A percentile compares a stretch with the other conserved stretches of the same genome.
Evolutionary conservation across 2,329 filamentous ascomycete species (phyloP).

Genomic region (Pyricularia sp.): DNA sequence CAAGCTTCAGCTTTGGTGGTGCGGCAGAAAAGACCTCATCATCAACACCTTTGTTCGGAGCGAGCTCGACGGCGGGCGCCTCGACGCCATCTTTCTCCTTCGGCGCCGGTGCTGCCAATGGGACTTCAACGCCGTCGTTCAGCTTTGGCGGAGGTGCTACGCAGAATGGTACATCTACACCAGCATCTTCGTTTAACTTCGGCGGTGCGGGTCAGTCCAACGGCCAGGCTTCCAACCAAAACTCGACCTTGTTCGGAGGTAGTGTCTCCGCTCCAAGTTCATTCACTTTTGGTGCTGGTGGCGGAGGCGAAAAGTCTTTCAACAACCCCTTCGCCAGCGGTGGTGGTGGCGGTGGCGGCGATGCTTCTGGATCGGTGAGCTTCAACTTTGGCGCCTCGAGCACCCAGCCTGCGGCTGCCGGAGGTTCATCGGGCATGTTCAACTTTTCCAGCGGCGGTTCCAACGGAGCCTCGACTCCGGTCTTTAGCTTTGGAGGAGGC

Average conservation of each 20-base stretch:
- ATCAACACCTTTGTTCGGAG: conserved; percentile 13
- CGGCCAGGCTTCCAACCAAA: conserved; percentile 9
- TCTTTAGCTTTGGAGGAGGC: conserved; percentile 29
- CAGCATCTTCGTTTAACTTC: conserved; percentile 2
- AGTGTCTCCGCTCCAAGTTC: conserved; percentile 17
- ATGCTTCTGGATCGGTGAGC: conserved; percentile 15
- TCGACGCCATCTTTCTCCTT: conserved; percentile 3
- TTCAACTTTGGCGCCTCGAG: conserved; percentile 28
- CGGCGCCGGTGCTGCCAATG: background rate
- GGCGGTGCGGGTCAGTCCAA: conserved; percentile 7
- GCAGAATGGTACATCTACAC: conserved; percentile 7
- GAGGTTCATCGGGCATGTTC: conserved; percentile 18
- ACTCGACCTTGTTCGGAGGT: conserved; percentile 4
- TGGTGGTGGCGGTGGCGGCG: conserved; percentile 8
- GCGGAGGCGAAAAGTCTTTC: conserved; percentile 20
- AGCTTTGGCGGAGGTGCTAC: conserved; percentile 12
- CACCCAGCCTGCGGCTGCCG: conserved; percentile 8
- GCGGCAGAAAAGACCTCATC: background rate
- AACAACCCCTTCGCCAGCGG: conserved; percentile 28
- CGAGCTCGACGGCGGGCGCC: conserved; percentile 7
- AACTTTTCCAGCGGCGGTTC: conserved; percentile 22
- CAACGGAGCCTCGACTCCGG: conserved; percentile 15
- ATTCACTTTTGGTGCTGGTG: conserved; percentile 29
- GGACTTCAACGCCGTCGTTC: background rate
- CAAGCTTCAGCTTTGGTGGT: conserved; percentile 2